Percentiles rank a stretch among this genome's conserved stretches.
phyloP scores from a whole-genome alignment of 202 grass and related monocot genomes.

The Schoenoplectus tabernaemontani region DNA sequence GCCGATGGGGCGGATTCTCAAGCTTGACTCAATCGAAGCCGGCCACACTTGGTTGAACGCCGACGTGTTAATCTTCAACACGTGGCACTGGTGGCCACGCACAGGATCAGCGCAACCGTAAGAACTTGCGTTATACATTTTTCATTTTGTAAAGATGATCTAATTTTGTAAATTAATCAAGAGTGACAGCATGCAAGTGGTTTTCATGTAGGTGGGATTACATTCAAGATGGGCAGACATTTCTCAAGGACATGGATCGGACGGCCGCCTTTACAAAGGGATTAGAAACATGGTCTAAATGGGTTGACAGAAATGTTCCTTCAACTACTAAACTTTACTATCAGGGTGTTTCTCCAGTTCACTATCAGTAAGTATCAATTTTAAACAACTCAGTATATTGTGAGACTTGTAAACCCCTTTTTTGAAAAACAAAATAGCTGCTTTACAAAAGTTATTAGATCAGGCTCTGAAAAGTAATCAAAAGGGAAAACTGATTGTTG shows the following conservation, averaged over 20 bases:
- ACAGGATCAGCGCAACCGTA: constrained; percentile 41
- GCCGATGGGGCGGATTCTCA: constrained; percentile 52
- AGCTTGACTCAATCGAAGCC: constrained; percentile 53
- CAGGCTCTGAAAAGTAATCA: not conserved
- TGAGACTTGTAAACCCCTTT: no score
- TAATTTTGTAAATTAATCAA: no score
- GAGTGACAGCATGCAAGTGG: not conserved
- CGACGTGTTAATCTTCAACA: constrained; percentile 88
- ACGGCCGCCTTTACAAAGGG: constrained; percentile 56
- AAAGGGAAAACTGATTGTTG: not conserved
- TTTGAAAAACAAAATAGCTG: no score
- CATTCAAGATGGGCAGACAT: constrained; percentile 38
- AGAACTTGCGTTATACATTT: no score
- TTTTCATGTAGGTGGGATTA: constrained; percentile 59
- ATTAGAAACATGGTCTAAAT: constrained; percentile 59
- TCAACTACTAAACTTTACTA: constrained; percentile 57
- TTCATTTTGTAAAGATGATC: no score
- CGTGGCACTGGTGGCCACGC: constrained; percentile 89
- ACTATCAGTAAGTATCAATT: constrained; percentile 64
- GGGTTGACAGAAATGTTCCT: constrained; percentile 59
- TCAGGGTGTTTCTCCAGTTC: constrained; percentile 64
- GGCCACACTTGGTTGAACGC: constrained; percentile 41
- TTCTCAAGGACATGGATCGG: constrained; percentile 63
- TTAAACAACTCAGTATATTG: no score
- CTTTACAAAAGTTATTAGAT: not conserved